phyloP scores from a whole-genome alignment of 768 basidiomycete species.

The Boletus rex-veris region DNA sequence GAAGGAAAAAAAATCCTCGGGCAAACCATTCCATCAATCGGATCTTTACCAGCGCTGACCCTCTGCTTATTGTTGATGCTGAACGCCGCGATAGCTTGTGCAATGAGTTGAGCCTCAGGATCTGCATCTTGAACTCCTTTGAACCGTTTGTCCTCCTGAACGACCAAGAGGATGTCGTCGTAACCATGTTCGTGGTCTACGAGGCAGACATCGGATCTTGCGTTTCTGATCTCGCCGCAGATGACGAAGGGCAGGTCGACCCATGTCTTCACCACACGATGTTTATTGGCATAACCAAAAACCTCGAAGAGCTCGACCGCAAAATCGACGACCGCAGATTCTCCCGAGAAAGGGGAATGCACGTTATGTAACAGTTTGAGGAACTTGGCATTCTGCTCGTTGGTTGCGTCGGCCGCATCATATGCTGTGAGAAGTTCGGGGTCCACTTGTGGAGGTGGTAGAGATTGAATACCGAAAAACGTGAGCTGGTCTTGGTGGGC shows the following conservation, averaged over 20 bases:
- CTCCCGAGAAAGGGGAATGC: neutral
- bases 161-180: neutral
- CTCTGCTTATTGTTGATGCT: neutral
- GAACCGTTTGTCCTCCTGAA: neutral
- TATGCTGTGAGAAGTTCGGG: neutral
- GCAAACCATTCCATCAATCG: neutral
- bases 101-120: neutral
- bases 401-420: neutral
- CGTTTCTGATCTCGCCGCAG: neutral
- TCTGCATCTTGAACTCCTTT: neutral
- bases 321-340: neutral
- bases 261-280: neutral
- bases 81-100: neutral
- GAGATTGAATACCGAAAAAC: neutral
- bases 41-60: neutral
- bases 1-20: neutral
- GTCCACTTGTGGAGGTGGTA: neutral
- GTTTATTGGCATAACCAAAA: neutral
- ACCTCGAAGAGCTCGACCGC: neutral
- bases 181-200: neutral
- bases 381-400: neutral
- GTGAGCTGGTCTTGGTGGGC: neutral
- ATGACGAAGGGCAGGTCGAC: neutral
- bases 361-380: neutral
- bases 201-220: neutral